Evolutionary conservation across 2,329 filamentous ascomycete species (phyloP).

Genomic region (Chaetomium sp.): DNA sequence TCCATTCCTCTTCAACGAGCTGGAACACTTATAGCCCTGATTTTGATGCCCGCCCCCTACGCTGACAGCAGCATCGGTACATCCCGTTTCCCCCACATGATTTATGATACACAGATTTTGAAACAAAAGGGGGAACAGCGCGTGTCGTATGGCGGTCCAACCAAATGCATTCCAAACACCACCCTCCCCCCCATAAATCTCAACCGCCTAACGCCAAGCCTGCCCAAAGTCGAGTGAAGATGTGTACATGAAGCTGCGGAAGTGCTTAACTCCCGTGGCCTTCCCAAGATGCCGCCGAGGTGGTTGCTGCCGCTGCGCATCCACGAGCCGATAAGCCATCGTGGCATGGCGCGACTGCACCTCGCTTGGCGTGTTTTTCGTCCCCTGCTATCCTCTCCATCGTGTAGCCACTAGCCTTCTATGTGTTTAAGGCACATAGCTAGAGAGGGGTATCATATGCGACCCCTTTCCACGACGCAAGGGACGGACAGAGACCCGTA

Average conservation of each 20-base stretch:
- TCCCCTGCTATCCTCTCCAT: no score
- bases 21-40: neutral
- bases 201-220: slow-evolving; percentile 22
- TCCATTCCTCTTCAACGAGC: no score
- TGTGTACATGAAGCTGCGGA: slow-evolving; percentile 11
- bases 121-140: slow-evolving; percentile 8
- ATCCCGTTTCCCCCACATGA: neutral
- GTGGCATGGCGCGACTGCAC: neutral
- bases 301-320: no score
- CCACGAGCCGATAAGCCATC: no score
- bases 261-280: neutral
- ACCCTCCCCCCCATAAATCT: slow-evolving; percentile 1
- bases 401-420: no score
- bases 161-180: slow-evolving; percentile 9
- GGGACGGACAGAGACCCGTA: no score
- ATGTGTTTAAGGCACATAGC: no score
- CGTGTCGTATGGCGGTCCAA: slow-evolving; percentile 8
- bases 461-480: no score
- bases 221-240: slow-evolving; percentile 27
- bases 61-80: neutral
- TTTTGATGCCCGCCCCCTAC: slow-evolving; percentile 7
- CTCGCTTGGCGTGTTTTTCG: neutral
- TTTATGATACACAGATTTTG: slow-evolving; percentile 13
- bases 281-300: neutral
- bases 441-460: no score